Base-by-base conservation (phyloP, 371 early-diverging fungal species). In the Lichtheimia corymbifera region DNA sequence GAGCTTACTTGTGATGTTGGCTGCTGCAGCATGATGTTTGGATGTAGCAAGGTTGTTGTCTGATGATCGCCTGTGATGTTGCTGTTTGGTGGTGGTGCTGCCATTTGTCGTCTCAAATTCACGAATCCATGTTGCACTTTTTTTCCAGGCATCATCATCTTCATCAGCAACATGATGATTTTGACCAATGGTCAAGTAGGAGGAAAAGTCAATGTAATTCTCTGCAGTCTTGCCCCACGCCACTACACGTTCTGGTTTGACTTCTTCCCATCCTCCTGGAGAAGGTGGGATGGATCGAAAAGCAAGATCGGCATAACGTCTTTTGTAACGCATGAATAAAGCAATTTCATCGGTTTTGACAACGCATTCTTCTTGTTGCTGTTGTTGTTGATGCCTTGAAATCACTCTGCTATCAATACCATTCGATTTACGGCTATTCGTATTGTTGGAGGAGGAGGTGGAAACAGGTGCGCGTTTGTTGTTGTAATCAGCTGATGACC, bases 241-340 rank as follows among this genome's bases (percentile, higher is more conserved):
- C 4, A 70, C 40, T 0, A 58, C 59, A n/a, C 71, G 71, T 1
- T 66, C 66, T 51, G 71, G 71, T 12, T 56, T 58, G n/a, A 65
- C 60, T n/a, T 63, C 58, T 47, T 70, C 65, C 71, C 71, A 70
- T 0, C 61, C 66, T 3, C 71, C 71, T 5, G 66, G 64, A 9
- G 55, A 27, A 22, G 71, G 66, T 35, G 71, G 71, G 20, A 70
- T 65, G 18, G 64, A 63, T 41, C 59, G 58, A 18, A 70, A 50
- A 13, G 66, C 61, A 4, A 59, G 59, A 28, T 55, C 54, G 14
- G 50, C 57, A 43, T 55, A 64, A 15, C 70, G 55, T 20, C 50
- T 58, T 53, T 70, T 70, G 60, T 59, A 61, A 44, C 71, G 59
- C 71, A 70, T 70, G 47, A 66, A 66, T 14, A 70, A 41, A 5